These are phyloP conservation scores for Lichtheimia ornata DNA, from an alignment of 371 early-diverging fungal genomes.

Conservation along the genomic window DNA sequence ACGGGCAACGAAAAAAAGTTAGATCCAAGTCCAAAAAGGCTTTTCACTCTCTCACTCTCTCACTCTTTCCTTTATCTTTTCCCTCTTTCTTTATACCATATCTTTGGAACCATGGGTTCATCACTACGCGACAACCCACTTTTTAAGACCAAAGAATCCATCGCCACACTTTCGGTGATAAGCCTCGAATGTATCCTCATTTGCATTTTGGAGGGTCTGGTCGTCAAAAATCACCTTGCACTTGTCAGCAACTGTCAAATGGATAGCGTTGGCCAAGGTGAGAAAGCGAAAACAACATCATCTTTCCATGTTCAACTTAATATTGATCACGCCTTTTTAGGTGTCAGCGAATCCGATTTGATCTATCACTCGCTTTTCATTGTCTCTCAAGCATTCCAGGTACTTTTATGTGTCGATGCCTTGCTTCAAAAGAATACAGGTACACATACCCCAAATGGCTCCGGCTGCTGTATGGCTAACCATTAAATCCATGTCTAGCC, in stretches of 20 bases:
- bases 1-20: too few species aligned
- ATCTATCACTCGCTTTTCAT: conserved; percentile 52
- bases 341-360: conserved; percentile 51
- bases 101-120: neutral
- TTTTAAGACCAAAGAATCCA: conserved; percentile 35
- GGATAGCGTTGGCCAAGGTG: conserved; percentile 21
- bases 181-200: conserved; percentile 36
- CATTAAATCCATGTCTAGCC: conserved; percentile 18
- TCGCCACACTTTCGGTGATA: conserved; percentile 28
- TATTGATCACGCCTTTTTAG: conserved; percentile 12
- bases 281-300: neutral
- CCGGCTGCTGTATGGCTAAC: neutral
- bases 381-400: conserved; percentile 48
- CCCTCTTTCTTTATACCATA: neutral
- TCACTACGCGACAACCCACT: conserved; percentile 14
- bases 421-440: conserved; percentile 48
- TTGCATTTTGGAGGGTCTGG: conserved; percentile 42
- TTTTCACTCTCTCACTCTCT: neutral
- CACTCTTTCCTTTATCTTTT: conserved; percentile 7
- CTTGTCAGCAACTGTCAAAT: conserved; percentile 38
- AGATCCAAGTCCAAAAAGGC: too few species aligned
- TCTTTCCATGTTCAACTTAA: neutral
- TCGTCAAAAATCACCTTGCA: conserved; percentile 38
- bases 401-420: conserved; percentile 44
- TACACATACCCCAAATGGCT: conserved; percentile 7